Evolutionary conservation across 2,329 filamentous ascomycete species (phyloP).

Genomic region (Colletotrichum ledebouriae): DNA sequence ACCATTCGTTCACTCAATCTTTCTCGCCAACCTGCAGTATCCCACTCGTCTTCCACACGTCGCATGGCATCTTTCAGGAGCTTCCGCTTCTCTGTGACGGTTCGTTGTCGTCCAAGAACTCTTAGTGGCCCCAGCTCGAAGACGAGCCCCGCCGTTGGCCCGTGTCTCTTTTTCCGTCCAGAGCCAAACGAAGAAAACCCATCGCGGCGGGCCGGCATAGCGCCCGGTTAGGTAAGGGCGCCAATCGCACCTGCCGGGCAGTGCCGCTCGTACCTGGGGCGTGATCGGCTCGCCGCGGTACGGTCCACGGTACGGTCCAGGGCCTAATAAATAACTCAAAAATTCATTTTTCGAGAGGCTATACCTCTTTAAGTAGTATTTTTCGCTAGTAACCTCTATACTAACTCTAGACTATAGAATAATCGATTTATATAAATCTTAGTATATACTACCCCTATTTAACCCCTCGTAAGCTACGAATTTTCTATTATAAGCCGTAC

Average conservation of each 20-base stretch:
- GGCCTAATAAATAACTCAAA: too few relatives aligned
- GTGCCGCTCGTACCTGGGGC: conserved; percentile 31
- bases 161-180: conserved; percentile 15
- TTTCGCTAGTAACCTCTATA: too few relatives aligned
- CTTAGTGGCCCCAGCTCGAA: conserved; percentile 3
- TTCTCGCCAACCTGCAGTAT: conserved; percentile 6
- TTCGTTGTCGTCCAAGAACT: background rate
- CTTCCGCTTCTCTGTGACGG: conserved; percentile 5
- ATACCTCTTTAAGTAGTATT: too few relatives aligned
- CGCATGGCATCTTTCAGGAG: conserved; percentile 14
- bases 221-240: conserved; percentile 5
- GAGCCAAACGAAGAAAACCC: conserved; percentile 4
- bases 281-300: too few relatives aligned
- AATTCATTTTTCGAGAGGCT: too few relatives aligned
- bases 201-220: conserved; percentile 9
- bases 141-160: conserved; percentile 16
- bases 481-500: too few relatives aligned
- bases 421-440: too few relatives aligned
- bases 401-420: too few relatives aligned
- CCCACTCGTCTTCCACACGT: background rate
- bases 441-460: too few relatives aligned
- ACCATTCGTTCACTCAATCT: background rate
- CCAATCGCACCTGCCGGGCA: conserved; percentile 27
- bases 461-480: too few relatives aligned
- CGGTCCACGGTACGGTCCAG: too few relatives aligned